Conservation (phyloP, 306 rosid genomes). For the Delonix regia region DNA sequence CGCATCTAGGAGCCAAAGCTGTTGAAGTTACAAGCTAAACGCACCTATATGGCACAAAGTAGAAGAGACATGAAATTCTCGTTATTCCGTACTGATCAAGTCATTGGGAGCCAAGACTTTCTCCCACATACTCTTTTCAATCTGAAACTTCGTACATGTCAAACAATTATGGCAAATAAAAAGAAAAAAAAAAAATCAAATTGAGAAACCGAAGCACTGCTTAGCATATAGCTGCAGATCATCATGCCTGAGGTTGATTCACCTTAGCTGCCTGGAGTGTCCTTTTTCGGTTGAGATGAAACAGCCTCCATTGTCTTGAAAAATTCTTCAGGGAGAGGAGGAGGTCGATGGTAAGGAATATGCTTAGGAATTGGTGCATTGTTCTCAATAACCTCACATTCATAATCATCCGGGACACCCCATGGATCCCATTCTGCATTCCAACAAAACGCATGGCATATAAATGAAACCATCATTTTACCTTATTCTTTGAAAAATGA, state of each 20-base stretch:
- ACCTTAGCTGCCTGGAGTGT: constrained; percentile 42
- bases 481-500: not conserved
- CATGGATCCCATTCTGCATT: constrained; percentile 91
- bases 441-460: constrained; percentile 28
- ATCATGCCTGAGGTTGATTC: constrained; percentile 56
- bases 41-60: not conserved
- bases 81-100: constrained; percentile 30
- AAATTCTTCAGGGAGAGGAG: constrained; percentile 80
- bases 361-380: constrained; percentile 92
- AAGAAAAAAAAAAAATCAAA: constrained; percentile 3
- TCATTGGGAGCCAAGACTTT: constrained; percentile 30
- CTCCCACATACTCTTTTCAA: constrained; percentile 1
- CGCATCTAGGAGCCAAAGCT: not conserved
- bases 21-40: not conserved
- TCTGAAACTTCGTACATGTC: constrained; percentile 32
- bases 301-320: constrained; percentile 59
- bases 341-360: constrained; percentile 80
- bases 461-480: not conserved
- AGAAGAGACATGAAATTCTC: constrained; percentile 19
- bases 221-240: constrained; percentile 19
- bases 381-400: constrained; percentile 83
- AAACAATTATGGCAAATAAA: constrained; percentile 23
- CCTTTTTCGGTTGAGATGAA: constrained; percentile 38
- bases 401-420: constrained; percentile 88
- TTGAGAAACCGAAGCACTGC: constrained; percentile 38